A percentile compares a stretch with the other conserved stretches of the same genome.
Conservation (phyloP, 169 alveolate genomes). For the Perkinsus olseni region DNA sequence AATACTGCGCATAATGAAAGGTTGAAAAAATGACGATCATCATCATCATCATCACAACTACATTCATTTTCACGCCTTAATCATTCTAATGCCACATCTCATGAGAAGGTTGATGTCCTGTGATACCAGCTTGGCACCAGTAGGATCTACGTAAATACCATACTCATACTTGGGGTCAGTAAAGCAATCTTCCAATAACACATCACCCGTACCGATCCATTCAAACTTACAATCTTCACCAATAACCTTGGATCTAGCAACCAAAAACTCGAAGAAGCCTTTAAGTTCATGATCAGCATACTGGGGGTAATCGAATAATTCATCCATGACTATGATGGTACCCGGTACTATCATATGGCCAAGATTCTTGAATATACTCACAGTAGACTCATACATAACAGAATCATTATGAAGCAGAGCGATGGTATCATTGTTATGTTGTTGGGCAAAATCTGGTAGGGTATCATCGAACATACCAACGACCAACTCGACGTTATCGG, state of each 20-base stretch:
- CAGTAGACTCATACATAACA: neutral
- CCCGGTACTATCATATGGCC: neutral
- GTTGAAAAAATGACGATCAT: neutral
- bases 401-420: neutral
- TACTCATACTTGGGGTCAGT: neutral
- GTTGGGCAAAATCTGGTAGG: neutral
- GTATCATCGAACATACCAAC: neutral
- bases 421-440: neutral
- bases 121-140: neutral
- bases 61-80: neutral
- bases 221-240: neutral
- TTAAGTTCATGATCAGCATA: neutral
- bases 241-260: neutral
- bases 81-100: neutral
- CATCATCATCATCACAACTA: neutral
- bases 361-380: neutral
- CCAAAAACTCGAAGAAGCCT: neutral
- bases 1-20: neutral
- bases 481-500: neutral
- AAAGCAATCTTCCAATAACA: neutral
- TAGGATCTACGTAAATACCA: neutral
- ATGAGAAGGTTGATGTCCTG: neutral
- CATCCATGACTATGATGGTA: neutral
- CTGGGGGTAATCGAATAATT: neutral
- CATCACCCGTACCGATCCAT: neutral